Evolutionary conservation across 2,329 filamentous ascomycete species (phyloP), one percentile per base, ranked within the genome.

Genomic region (Furcasterigmium sp.): DNA sequence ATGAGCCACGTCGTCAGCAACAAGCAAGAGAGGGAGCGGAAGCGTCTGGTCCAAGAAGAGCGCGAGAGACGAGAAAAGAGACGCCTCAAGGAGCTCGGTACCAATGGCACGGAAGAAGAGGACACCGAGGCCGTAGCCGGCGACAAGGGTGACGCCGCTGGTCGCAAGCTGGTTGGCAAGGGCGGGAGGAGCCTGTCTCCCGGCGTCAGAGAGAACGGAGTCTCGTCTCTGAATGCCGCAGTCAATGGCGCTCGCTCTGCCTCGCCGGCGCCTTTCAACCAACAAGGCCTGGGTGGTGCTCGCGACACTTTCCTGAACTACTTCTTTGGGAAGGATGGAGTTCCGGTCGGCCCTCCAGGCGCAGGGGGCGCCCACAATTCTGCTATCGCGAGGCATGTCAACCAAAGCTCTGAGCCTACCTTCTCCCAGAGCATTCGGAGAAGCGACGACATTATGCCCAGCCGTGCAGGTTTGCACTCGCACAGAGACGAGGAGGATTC

Each of bases 1-100:
- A 98, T 98, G 93, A 91, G 89, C 53, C 90, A 93, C 38, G 91
- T 98, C 37, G 94, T 98, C 48, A 87, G 82, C 59, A 91, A 86
- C 60, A 95, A 93, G 68, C 90, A 97, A 62, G 93, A 98, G 53
- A 85, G 90, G 53, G 91, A 98, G 65, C 85, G 89, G 64, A 91
- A 89, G 63, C 79, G 76, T 30, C 66, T 87, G 34, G 73, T 88
- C 15, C 85, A 87, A 45, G 90, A 95, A 55, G 91, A 97, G 64
- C 82, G 87, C 53, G 85, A 90, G 52, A 89, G 87, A 59, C 81
- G 91, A 39, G 91, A 97, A 56, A 84, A 84, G 61, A 78, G 87
- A 56, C 82, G 90, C 30, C 67, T 87, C 56, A 95, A 93, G 65
- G 91, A 96, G 62, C 67, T 93, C 13, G 87, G 84, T 28, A 74